Conservation (phyloP, 768 basidiomycete species). For the Amanita thiersii region DNA sequence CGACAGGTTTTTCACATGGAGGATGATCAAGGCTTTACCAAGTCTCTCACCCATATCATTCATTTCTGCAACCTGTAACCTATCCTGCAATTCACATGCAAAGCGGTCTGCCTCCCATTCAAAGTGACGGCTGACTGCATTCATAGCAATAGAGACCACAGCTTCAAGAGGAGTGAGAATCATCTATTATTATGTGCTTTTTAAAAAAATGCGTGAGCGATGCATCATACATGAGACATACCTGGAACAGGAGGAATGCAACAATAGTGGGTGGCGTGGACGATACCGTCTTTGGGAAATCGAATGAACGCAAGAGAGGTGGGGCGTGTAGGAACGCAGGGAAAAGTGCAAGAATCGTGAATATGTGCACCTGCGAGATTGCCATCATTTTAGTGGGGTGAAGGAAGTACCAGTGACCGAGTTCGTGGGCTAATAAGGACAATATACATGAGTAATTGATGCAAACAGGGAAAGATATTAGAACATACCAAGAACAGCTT, state of each 20-base stretch:
- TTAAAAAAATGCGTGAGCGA: constrained; percentile 3
- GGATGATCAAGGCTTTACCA: constrained; percentile 69
- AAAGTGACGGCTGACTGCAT: constrained; percentile 76
- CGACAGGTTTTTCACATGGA: constrained; percentile 89
- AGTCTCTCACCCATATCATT: constrained; percentile 82
- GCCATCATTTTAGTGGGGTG: constrained; percentile 87
- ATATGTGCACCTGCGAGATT: constrained; percentile 82
- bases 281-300: constrained; percentile 61
- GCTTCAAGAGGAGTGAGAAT: constrained; percentile 76
- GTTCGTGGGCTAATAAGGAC: constrained; percentile 65
- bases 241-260: constrained; percentile 84
- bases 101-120: constrained; percentile 93
- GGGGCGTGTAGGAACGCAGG: constrained; percentile 84
- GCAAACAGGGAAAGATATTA: background rate
- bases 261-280: constrained; percentile 71
- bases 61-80: constrained; percentile 48
- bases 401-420: constrained; percentile 92
- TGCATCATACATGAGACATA: constrained; percentile 8
- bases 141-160: constrained; percentile 63
- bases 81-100: constrained; percentile 63
- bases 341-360: constrained; percentile 79
- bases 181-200: constrained; percentile 38
- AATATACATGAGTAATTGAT: constrained; percentile 5
- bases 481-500: constrained; percentile 74
- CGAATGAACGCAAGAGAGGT: constrained; percentile 72